Evolutionary conservation across 2,329 filamentous ascomycete genomes (phyloP), one percentile per base, ranked within the genome.

Genomic region (Aspergillus niger): DNA sequence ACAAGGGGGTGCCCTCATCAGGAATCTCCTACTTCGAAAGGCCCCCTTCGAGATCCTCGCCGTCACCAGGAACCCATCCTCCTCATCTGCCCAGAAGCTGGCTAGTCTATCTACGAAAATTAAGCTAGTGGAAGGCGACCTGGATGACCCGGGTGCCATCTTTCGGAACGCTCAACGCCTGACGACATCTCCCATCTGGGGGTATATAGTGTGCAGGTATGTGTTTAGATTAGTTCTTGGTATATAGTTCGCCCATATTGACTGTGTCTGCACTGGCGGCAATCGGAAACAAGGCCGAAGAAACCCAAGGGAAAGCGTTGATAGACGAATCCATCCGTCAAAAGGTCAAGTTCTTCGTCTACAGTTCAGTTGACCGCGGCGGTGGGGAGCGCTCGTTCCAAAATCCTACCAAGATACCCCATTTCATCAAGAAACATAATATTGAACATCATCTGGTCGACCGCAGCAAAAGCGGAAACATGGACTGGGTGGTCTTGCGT

Each of bases 371-470:
- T 24, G 88, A 90, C 64, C 85, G 88, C 41, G 74, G 75, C 43
- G 85, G 86, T 47, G 86, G 86, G 48, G 81, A 84, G 39, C 73
- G 75, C 2, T 79, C 79, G 5, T 82, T 80, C 50, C 81, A 82
- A 67, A 79, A 80, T 4, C 76, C 81, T 0, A 89, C 86, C 0
- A 69, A 78, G 0, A 79, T 89, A 50, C 84, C 85, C 0, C 86
- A 90, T 71, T 90, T 90, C 71, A 79, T 80, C 60, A 80, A 74
- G 66, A 90, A 90, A 70, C 80, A 85, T 65, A 72, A 81, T 10
- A 86, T 90, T 66, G 88, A 90, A 74, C 75, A 82, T 55, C 79
- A 90, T 64, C 80, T 90, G n/a, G 75, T 83, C 30, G 76, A 82
- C 26, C 49, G 28, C 8, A 44, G 61, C 32, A 73, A 73, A 3